phyloP scores from a whole-genome alignment of 2,329 filamentous ascomycete species.

The Hymenoscyphus fructigenus region DNA sequence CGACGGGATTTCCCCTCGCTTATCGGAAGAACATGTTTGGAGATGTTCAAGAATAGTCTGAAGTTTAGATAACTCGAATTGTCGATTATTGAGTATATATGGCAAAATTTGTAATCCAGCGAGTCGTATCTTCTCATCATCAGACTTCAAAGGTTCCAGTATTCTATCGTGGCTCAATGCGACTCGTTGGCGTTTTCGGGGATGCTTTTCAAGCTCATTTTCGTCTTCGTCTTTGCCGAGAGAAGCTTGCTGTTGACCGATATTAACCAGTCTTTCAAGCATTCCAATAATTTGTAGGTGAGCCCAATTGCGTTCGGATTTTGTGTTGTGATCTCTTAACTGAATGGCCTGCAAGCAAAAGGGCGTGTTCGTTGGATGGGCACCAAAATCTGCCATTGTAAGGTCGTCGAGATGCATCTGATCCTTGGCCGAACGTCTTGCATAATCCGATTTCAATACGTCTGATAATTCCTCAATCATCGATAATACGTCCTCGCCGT shows the following conservation, averaged over 20 bases:
- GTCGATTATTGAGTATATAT: slow-evolving; percentile 47
- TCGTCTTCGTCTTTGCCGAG: slow-evolving; percentile 12
- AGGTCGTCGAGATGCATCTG: slow-evolving; percentile 79
- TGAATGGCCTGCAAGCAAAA: slow-evolving; percentile 52
- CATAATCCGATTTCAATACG: slow-evolving; percentile 75
- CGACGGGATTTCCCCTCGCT: slow-evolving; percentile 63
- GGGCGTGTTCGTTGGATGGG: slow-evolving; percentile 29
- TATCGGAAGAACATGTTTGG: slow-evolving; percentile 62
- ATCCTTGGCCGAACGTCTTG: slow-evolving; percentile 66
- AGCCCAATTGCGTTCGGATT: slow-evolving; percentile 60
- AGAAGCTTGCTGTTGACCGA: slow-evolving; percentile 22
- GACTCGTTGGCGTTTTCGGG: slow-evolving; percentile 35
- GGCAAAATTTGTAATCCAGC: slow-evolving; percentile 52
- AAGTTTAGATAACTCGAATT: slow-evolving; percentile 52
- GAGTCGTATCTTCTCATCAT: slow-evolving; percentile 26
- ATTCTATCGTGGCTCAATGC: slow-evolving; percentile 28
- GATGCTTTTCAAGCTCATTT: slow-evolving; percentile 23
- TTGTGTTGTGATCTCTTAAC: slow-evolving; percentile 51
- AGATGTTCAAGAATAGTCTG: slow-evolving; percentile 58
- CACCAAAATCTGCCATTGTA: slow-evolving; percentile 42
- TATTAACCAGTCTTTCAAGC: slow-evolving; percentile 45
- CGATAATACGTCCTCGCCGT: slow-evolving; percentile 37
- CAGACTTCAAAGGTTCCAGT: slow-evolving; percentile 28
- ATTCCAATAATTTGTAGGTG: slow-evolving; percentile 58
- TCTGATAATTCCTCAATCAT: slow-evolving; percentile 67